A percentile compares a stretch with the other conserved stretches of the same genome.
These are phyloP conservation scores for Sugiyamaella qingdaonensis DNA, from an alignment of 805 yeast species.

Conservation along the genomic window DNA sequence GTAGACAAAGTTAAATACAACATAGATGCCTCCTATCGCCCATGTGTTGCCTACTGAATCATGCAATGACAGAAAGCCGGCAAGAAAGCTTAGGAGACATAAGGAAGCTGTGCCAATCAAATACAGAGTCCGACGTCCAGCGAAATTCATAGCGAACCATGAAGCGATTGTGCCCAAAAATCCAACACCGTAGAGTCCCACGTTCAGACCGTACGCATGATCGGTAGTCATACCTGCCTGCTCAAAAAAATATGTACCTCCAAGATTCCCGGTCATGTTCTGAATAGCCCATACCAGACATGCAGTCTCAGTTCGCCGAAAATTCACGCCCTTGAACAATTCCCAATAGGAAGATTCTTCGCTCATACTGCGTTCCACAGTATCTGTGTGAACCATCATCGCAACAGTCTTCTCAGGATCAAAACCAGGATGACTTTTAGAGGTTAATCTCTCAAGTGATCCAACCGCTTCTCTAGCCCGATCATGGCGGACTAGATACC, in stretches of 20 bases:
- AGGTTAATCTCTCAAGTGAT: no score
- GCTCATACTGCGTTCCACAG: constrained; percentile 25
- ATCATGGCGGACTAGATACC: no score
- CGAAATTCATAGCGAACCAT: constrained; percentile 18
- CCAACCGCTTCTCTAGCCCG: no score
- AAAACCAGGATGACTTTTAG: no score
- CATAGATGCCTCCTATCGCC: no score
- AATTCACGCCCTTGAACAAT: constrained; percentile 44
- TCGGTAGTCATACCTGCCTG: constrained; percentile 36
- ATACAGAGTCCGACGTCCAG: constrained; percentile 24
- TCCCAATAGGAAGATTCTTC: constrained; percentile 26
- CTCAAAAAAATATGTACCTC: constrained; percentile 47
- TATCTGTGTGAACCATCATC: constrained; percentile 40
- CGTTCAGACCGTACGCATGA: constrained; percentile 41
- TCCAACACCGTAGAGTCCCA: constrained; percentile 45
- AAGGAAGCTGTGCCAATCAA: constrained; percentile 36
- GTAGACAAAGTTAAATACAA: no score
- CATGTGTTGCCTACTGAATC: constrained; percentile 19
- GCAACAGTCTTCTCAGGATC: constrained; percentile 10
- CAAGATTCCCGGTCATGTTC: constrained; percentile 25
- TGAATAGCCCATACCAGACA: constrained; percentile 48
- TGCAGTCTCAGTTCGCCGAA: constrained; percentile 49
- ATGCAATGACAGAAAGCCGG: constrained; percentile 38
- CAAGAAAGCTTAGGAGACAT: constrained; percentile 36
- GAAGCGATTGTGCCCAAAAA: constrained; percentile 38